Conservation (phyloP, 73 alveolate genomes). For the Tetrahymena elliotti region DNA sequence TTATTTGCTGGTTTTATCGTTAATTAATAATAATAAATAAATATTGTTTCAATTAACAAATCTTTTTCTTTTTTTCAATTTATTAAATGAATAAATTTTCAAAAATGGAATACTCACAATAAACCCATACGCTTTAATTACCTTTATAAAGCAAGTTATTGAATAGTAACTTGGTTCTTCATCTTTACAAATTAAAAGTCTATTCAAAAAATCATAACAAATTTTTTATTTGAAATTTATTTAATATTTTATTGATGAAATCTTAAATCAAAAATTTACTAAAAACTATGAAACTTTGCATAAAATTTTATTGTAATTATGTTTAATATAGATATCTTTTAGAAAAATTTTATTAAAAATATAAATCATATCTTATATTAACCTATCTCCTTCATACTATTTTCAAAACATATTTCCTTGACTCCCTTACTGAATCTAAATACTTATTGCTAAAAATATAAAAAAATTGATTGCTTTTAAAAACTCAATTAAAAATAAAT, state of each 20-base stretch:
- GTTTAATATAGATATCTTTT: neutral
- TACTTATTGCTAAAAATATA: too few relatives aligned
- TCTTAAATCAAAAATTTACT: neutral
- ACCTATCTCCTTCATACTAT: neutral
- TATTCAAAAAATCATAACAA: too few relatives aligned
- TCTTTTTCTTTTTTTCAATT: neutral
- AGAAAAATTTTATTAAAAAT: too few relatives aligned
- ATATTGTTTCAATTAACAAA: neutral
- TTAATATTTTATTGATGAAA: neutral
- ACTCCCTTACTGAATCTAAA: too few relatives aligned
- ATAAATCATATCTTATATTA: neutral
- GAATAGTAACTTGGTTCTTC: too few relatives aligned
- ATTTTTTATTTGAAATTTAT: too few relatives aligned
- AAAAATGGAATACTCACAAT: neutral
- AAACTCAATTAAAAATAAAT: too few relatives aligned
- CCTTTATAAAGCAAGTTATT: too few relatives aligned
- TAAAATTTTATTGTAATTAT: neutral
- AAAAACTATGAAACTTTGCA: neutral
- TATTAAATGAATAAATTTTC: neutral
- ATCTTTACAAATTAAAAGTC: too few relatives aligned
- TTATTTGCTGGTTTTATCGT: neutral
- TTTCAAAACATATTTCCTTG: neutral
- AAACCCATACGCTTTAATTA: too few relatives aligned
- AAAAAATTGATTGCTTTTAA: too few relatives aligned
- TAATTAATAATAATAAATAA: neutral